These are phyloP conservation scores for Cornus suecica DNA, from an alignment of 148 eudicot genomes.

Conservation along the genomic window DNA sequence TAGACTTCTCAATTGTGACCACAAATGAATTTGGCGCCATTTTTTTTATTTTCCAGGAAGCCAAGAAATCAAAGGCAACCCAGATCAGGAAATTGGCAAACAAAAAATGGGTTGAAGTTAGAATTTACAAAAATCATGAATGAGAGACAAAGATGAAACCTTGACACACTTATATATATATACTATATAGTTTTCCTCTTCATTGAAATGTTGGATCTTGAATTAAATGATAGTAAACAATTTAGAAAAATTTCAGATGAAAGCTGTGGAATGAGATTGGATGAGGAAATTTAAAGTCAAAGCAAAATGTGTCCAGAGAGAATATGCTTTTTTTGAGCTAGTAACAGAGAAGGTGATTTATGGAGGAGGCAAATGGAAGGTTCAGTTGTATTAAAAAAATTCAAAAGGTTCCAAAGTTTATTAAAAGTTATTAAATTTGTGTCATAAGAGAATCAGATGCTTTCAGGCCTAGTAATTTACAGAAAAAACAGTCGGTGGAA, in stretches of 20 bases:
- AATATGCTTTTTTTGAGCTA: not conserved
- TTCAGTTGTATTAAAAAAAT: slow-evolving; percentile 14
- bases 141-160: not conserved
- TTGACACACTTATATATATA: not conserved
- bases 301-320: not conserved
- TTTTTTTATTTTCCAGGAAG: slow-evolving; percentile 14
- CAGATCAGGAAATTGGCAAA: slow-evolving; percentile 13
- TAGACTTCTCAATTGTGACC: slow-evolving; percentile 42
- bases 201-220: slow-evolving; percentile 22
- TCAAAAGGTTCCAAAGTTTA: not conserved
- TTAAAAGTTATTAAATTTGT: not conserved
- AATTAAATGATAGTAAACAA: slow-evolving; percentile 16
- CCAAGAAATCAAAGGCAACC: slow-evolving; percentile 18
- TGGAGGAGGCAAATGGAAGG: slow-evolving; percentile 17
- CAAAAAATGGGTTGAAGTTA: slow-evolving; percentile 9
- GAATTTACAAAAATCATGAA: not conserved
- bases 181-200: not conserved
- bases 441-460: not conserved
- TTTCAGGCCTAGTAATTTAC: not conserved
- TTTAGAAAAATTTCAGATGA: slow-evolving; percentile 25
- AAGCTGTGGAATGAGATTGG: slow-evolving; percentile 8
- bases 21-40: slow-evolving; percentile 52
- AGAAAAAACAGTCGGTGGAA: not conserved
- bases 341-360: not conserved
- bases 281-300: not conserved